Base-by-base conservation (phyloP, 768 basidiomycete species). In the Mycena floridula region DNA sequence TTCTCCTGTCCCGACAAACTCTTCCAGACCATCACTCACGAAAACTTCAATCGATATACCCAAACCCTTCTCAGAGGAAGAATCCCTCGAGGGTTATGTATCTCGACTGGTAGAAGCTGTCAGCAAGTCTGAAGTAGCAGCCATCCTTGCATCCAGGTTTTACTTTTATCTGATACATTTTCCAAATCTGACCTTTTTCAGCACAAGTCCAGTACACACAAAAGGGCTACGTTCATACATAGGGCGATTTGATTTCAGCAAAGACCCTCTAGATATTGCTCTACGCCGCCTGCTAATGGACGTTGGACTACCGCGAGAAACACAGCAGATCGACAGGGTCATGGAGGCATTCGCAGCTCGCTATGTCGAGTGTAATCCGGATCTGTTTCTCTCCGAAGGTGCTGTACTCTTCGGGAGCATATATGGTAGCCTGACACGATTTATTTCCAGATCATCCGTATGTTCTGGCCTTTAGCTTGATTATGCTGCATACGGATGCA, bases 401-500 rank as follows among this genome's bases (percentile, higher is more conserved):
- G 54, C 47, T 72, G 49, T 24, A 5, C 11, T 26, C 28, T n/a
- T n/a, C n/a, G n/a, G n/a, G n/a, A n/a, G n/a, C n/a, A n/a, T n/a
- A n/a, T n/a, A 32, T n/a, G 21, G 40, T 11, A 30, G 24, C 25
- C 43, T 50, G 35, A 47, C 23, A 35, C 25, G 32, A 32, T 18
- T 27, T 9, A 20, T 25, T 25, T 20, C 20, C 50, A 94, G 93
- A 96, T 57, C 85, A 95, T 54, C 88, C 95, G 9, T 97, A 98
- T 64, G 88, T 98, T 42, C 71, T 98, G 38, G 92, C 95, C 11
- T 98, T 97, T 67, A 97, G 95, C 54, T 70, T 97, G 58, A 96
- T 98, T 55, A 98, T 99, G 95, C 72, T 97, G 40, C 94, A 98
- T 59, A 99, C 96, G 15, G 96, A 99, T 59, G 89, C 86, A 5